These are phyloP conservation scores for Lithospermum erythrorhizon DNA, from an alignment of 257 asterid species.

Conservation along the genomic window DNA sequence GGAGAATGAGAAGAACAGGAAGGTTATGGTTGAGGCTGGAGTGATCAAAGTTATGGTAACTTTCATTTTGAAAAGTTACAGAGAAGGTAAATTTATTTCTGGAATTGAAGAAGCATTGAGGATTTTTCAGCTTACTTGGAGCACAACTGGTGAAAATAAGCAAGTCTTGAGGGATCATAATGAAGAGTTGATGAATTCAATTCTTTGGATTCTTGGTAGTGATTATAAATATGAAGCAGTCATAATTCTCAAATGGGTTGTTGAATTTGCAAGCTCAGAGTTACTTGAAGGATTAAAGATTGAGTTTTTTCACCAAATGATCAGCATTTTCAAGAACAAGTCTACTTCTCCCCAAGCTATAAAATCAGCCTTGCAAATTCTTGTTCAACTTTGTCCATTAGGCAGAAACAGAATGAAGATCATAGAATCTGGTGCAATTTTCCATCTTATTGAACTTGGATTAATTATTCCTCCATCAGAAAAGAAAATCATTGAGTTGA, in stretches of 20 bases:
- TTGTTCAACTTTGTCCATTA: slow-evolving; percentile 27
- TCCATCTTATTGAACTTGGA: slow-evolving; percentile 50
- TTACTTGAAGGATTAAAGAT: slow-evolving; percentile 21
- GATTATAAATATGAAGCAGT: slow-evolving; percentile 25
- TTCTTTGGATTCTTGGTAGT: slow-evolving; percentile 33
- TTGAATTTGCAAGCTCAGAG: slow-evolving; percentile 18
- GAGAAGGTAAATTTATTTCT: slow-evolving; percentile 12
- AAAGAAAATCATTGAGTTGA: slow-evolving; percentile 38
- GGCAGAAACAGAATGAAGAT: slow-evolving; percentile 42
- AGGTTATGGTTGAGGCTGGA: slow-evolving; percentile 54
- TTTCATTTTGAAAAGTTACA: slow-evolving; percentile 26
- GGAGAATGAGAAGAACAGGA: slow-evolving; percentile 41
- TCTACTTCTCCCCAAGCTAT: slow-evolving; percentile 18
- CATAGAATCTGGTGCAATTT: slow-evolving; percentile 44
- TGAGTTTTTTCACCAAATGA: slow-evolving; percentile 23
- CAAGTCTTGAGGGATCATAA: slow-evolving; percentile 28
- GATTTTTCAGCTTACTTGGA: slow-evolving; percentile 46
- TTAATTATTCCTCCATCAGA: slow-evolving; percentile 15
- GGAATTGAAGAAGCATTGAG: slow-evolving; percentile 46
- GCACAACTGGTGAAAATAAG: slow-evolving; percentile 24
- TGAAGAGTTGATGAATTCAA: slow-evolving; percentile 25
- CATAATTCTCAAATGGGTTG: slow-evolving; percentile 18
- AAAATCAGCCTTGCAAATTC: slow-evolving; percentile 31
- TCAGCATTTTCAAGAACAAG: slow-evolving; percentile 14
- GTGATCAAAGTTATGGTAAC: slow-evolving; percentile 33